Evolutionary conservation across 2,329 filamentous ascomycete genomes (phyloP).

Genomic region (Reticulascus tulasneorum): DNA sequence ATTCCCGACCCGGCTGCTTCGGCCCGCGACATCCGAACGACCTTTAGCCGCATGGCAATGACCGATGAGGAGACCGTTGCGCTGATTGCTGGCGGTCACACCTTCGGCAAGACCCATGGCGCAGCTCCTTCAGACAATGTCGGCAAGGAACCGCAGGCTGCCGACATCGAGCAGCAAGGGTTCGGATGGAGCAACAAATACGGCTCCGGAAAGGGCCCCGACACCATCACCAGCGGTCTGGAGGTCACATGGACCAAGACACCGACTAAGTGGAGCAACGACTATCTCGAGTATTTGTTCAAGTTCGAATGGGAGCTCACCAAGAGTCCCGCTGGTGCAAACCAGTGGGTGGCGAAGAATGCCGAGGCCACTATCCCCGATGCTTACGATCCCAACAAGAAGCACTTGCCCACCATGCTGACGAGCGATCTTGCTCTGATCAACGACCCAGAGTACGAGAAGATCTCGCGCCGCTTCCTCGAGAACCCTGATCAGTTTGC

Average conservation of each 20-base stretch:
- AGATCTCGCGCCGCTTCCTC: conserved; percentile 68
- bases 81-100: conserved; percentile 73
- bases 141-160: conserved; percentile 63
- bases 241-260: conserved; percentile 78
- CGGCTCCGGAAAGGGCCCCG: conserved; percentile 60
- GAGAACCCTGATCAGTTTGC: conserved; percentile 64
- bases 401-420: conserved; percentile 70
- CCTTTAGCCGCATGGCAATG: conserved; percentile 79
- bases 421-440: conserved; percentile 71
- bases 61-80: conserved; percentile 78
- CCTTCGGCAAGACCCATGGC: conserved; percentile 77
- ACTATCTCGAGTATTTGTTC: conserved; percentile 72
- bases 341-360: conserved; percentile 75
- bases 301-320: conserved; percentile 73
- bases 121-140: conserved; percentile 60
- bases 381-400: conserved; percentile 65
- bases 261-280: conserved; percentile 71
- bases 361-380: conserved; percentile 65
- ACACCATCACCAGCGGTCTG: conserved; percentile 71
- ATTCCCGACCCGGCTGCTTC: conserved; percentile 67
- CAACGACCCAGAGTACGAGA: conserved; percentile 68
- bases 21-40: conserved; percentile 67
- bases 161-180: conserved; percentile 61
- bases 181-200: conserved; percentile 67
- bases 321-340: conserved; percentile 71